phyloP scores from a whole-genome alignment of 1,139 yeast species.

The Suhomyces bribrorum region DNA sequence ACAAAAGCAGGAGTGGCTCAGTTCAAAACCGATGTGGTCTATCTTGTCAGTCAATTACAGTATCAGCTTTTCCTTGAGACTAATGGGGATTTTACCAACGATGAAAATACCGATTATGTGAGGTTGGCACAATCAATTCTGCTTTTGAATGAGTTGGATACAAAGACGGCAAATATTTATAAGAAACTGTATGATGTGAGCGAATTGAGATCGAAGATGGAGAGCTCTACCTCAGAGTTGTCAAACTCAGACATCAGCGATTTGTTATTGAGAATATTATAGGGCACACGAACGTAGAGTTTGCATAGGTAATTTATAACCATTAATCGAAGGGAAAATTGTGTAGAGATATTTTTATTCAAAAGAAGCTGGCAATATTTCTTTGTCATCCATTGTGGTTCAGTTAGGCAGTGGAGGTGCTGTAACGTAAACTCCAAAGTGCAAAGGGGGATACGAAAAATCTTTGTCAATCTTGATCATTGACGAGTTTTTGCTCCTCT shows the following conservation, averaged over 20 bases:
- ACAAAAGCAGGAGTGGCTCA: conserved; percentile 56
- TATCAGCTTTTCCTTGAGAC: conserved; percentile 21
- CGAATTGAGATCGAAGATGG: conserved; percentile 28
- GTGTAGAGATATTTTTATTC: too few relatives aligned
- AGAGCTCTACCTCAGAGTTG: conserved; percentile 25
- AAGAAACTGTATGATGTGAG: conserved; percentile 18
- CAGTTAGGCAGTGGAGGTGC: too few relatives aligned
- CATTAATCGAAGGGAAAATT: too few relatives aligned
- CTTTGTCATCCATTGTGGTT: too few relatives aligned
- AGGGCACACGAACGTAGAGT: conserved; percentile 1
- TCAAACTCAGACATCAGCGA: conserved; percentile 38
- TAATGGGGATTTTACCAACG: conserved; percentile 22
- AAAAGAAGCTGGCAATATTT: too few relatives aligned
- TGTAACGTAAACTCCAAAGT: too few relatives aligned
- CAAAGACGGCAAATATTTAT: conserved; percentile 20
- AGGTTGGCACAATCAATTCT: conserved; percentile 42
- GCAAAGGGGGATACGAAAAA: too few relatives aligned
- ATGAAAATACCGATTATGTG: conserved; percentile 30
- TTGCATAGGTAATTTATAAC: too few relatives aligned
- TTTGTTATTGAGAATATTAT: conserved; percentile 32
- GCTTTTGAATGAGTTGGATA: conserved; percentile 34
- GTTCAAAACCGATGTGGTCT: conserved; percentile 53
- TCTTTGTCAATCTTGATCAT: too few relatives aligned
- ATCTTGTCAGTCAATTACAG: conserved; percentile 42
- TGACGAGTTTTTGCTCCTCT: too few relatives aligned